Conservation (phyloP, 495 filamentous ascomycete genomes). For the Hypoxylon cercidicola region DNA sequence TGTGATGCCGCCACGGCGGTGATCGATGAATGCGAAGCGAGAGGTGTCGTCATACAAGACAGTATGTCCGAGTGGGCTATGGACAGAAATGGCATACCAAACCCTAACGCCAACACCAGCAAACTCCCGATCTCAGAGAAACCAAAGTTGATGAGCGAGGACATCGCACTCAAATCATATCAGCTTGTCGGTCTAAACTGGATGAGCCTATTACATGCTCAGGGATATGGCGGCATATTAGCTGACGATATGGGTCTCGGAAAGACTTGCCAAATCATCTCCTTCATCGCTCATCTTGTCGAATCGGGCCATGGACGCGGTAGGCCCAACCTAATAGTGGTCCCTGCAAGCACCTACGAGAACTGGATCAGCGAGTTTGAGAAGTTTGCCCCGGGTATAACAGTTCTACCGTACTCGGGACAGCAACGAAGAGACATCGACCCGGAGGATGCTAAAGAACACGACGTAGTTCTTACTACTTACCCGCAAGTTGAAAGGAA, state of each 20-base stretch:
- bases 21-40: slow-evolving; percentile 45
- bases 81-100: slow-evolving; percentile 39
- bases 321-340: slow-evolving; percentile 86
- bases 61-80: slow-evolving; percentile 39
- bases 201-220: slow-evolving; percentile 81
- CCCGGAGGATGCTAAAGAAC: slow-evolving; percentile 60
- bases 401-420: slow-evolving; percentile 85
- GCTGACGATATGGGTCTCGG: slow-evolving; percentile 99
- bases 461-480: slow-evolving; percentile 92
- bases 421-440: slow-evolving; percentile 68
- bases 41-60: slow-evolving; percentile 31
- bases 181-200: slow-evolving; percentile 96
- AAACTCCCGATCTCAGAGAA: slow-evolving; percentile 65
- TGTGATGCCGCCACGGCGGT: slow-evolving; percentile 41
- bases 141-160: slow-evolving; percentile 76
- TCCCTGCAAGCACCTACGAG: slow-evolving; percentile 90
- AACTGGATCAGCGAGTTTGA: slow-evolving; percentile 95
- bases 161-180: slow-evolving; percentile 84
- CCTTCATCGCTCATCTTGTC: slow-evolving; percentile 85
- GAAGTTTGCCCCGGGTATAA: slow-evolving; percentile 81
- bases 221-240: slow-evolving; percentile 83
- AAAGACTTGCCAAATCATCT: slow-evolving; percentile 96
- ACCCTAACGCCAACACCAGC: slow-evolving; percentile 21
- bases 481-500: slow-evolving; percentile 65
- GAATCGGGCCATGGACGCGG: slow-evolving; percentile 56